Percentiles rank a stretch among this genome's conserved stretches.
Evolutionary conservation across 163 green algal species (phyloP).

Genomic region (Trebouxiophyceae sp.): DNA sequence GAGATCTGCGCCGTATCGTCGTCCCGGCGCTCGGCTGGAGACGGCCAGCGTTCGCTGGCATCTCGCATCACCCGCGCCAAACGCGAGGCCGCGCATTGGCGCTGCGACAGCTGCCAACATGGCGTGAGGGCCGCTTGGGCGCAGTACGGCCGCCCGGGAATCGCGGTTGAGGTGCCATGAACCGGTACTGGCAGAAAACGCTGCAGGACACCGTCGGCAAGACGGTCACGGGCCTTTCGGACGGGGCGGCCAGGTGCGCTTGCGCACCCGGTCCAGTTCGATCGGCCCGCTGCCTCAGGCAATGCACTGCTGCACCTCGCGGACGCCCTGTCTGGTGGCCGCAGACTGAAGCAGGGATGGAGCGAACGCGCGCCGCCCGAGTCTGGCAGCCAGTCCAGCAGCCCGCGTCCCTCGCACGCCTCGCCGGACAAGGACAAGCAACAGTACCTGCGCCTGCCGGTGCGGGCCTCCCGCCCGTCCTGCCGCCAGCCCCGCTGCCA

Average conservation of each 20-base stretch:
- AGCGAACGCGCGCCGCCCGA: not conserved
- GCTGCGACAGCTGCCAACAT: too few relatives aligned
- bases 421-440: constrained; percentile 5
- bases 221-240: constrained; percentile 5
- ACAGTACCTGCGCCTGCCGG: constrained; percentile 18
- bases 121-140: too few relatives aligned
- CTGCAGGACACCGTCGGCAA: constrained; percentile 4
- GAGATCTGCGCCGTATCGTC: too few relatives aligned
- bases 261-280: too few relatives aligned
- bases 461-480: not conserved
- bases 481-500: not conserved
- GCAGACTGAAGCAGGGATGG: constrained; percentile 7
- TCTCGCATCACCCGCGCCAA: too few relatives aligned
- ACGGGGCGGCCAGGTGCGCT: constrained; percentile 4
- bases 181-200: constrained; percentile 1
- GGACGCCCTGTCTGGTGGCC: not conserved
- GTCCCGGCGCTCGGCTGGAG: too few relatives aligned
- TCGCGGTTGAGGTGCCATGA: too few relatives aligned
- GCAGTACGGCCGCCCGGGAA: too few relatives aligned
- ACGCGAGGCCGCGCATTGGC: too few relatives aligned
- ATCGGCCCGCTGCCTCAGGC: too few relatives aligned
- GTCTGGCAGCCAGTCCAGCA: not conserved
- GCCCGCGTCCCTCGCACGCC: not conserved
- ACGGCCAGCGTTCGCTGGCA: too few relatives aligned
- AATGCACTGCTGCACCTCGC: not conserved